These are phyloP conservation scores for Mycena pura DNA, from an alignment of 768 basidiomycete species.

Conservation along the genomic window DNA sequence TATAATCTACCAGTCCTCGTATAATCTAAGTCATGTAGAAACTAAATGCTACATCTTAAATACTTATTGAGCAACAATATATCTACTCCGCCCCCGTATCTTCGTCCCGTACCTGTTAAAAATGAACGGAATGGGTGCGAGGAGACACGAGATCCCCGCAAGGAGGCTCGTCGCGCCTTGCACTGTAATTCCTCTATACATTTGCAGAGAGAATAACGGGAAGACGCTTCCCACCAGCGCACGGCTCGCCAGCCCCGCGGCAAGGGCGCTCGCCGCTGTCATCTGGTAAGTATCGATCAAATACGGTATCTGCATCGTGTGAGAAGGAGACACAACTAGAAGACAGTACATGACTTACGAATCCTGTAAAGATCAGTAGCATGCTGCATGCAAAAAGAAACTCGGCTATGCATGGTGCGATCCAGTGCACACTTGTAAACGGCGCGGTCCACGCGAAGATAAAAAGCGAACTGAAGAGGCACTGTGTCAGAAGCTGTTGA, in stretches of 20 bases:
- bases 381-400: conserved; percentile 22
- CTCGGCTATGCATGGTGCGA: conserved; percentile 22
- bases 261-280: conserved; percentile 23
- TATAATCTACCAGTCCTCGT: no score
- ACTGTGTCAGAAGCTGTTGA: not conserved
- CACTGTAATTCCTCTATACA: conserved; percentile 20
- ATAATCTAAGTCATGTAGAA: no score
- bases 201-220: conserved; percentile 23
- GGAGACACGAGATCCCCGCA: conserved; percentile 16
- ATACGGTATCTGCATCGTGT: conserved; percentile 13
- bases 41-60: no score
- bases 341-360: conserved; percentile 13
- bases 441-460: conserved; percentile 27
- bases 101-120: conserved; percentile 11
- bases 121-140: conserved; percentile 23
- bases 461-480: conserved; percentile 19
- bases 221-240: conserved; percentile 24
- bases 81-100: conserved; percentile 14
- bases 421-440: conserved; percentile 17
- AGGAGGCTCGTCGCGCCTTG: conserved; percentile 22
- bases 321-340: not conserved
- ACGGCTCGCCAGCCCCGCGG: conserved; percentile 21
- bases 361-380: conserved; percentile 25
- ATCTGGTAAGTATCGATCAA: conserved; percentile 22
- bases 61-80: not conserved